Base-by-base conservation (phyloP, 192 early-diverging fungal species). In the Ambispora gerdemannii region DNA sequence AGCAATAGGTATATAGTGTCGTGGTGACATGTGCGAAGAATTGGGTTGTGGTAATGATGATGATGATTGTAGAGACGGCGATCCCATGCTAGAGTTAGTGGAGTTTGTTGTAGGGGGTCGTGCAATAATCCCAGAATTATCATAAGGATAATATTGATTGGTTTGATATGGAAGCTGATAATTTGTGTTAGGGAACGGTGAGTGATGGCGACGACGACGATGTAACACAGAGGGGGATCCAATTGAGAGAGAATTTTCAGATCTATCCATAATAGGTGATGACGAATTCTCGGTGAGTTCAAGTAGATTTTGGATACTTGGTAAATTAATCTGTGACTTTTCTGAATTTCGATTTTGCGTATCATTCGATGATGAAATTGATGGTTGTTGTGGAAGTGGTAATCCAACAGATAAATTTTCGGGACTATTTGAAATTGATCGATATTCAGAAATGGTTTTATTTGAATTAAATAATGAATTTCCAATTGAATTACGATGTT, bases 1-100 rank as follows among this genome's bases (percentile, higher is more conserved):
- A 8, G 67, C 67, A 69, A 69, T 69, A 24, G 67, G 67, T 25
- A 69, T 56, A 25, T 69, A 69, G 33, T 69, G 51, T 56, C 67
- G 47, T 4, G 65, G 24, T 58, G 55, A 58, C 19, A 24, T 20
- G 2, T 43, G 6, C 7, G 38, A 43, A 63, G n/a, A 47, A 49
- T 27, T 20, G 19, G 63, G 47, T 47, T 27, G 28, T 38, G 63
- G 24, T 15, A 13, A 20, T 34, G 35, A 34, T 27, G 63, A 47
- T 27, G 63, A 34, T 38, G 22, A 24, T 10, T 33, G 47, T 52
- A 53, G 27, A 22, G 47, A 28, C 7, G 24, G 28, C 33, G 43
- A 33, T 13, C 20, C n/a, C n/a, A n/a, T 3, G 58, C 19, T 53
- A 27, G 43, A 43, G 38, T 20, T 64, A 38, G 20, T 25, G 36